Evolutionary conservation across 768 basidiomycete genomes (phyloP).

Genomic region (Tricholoma bakamatsutake): DNA sequence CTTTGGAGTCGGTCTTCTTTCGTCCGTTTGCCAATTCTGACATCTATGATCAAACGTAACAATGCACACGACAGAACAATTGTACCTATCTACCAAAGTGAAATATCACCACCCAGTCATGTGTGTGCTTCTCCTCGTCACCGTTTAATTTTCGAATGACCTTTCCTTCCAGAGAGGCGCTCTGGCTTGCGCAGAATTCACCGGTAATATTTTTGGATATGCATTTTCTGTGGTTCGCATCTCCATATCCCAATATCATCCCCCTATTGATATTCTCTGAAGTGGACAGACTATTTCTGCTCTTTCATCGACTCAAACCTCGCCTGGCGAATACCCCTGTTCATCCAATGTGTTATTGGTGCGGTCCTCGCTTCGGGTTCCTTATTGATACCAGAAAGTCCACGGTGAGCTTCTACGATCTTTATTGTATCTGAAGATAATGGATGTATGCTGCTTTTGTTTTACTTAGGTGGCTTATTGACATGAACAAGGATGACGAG

Average conservation of each 20-base stretch:
- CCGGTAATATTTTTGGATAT: slow-evolving; percentile 83
- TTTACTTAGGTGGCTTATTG: slow-evolving; percentile 75
- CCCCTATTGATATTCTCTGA: background rate
- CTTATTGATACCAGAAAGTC: slow-evolving; percentile 79
- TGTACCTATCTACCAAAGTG: slow-evolving; percentile 86
- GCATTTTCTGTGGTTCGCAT: slow-evolving; percentile 70
- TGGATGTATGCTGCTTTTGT: no score
- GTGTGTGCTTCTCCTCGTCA: slow-evolving; percentile 29
- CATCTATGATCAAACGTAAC: background rate
- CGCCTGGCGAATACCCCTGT: slow-evolving; percentile 81
- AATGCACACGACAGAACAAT: slow-evolving; percentile 49
- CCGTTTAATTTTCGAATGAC: background rate
- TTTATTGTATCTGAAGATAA: background rate
- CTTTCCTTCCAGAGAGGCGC: slow-evolving; percentile 57
- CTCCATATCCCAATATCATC: background rate
- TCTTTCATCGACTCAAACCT: slow-evolving; percentile 76
- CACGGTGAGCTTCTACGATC: slow-evolving; percentile 39
- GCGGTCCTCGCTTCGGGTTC: slow-evolving; percentile 70
- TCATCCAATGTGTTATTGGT: slow-evolving; percentile 80
- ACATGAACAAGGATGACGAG: slow-evolving; percentile 75
- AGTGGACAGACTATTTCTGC: slow-evolving; percentile 92
- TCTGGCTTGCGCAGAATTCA: slow-evolving; percentile 88
- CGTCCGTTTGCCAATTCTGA: slow-evolving; percentile 38
- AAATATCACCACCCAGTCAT: slow-evolving; percentile 85
- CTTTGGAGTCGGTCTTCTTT: slow-evolving; percentile 85